Conservation (phyloP, 2,329 filamentous ascomycete species). For the Amauroascus niger region DNA sequence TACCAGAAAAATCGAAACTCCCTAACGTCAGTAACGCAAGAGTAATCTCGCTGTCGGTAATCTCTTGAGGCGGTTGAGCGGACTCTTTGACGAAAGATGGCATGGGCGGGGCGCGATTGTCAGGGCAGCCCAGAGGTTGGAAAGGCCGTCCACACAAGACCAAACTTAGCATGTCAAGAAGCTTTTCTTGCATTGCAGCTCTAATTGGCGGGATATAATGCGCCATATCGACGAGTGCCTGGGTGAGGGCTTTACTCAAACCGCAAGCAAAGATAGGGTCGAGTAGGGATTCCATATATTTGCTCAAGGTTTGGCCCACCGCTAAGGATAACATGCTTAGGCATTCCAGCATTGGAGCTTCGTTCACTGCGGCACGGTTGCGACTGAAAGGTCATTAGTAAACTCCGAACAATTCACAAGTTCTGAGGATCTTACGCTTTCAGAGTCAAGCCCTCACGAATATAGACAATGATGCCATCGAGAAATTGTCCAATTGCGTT, state of each 20-base stretch:
- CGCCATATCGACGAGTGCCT: constrained; percentile 95
- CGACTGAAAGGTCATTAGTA: constrained; percentile 34
- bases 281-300: constrained; percentile 92
- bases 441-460: constrained; percentile 77
- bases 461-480: constrained; percentile 86
- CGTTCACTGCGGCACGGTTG: constrained; percentile 48
- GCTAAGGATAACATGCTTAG: constrained; percentile 93
- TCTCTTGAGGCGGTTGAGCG: constrained; percentile 70
- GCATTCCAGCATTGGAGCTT: constrained; percentile 84
- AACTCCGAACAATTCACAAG: not conserved
- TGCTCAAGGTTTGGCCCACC: constrained; percentile 91
- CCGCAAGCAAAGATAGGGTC: constrained; percentile 97
- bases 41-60: constrained; percentile 75
- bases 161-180: constrained; percentile 88
- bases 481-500: constrained; percentile 91
- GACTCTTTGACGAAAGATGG: constrained; percentile 82
- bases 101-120: constrained; percentile 70
- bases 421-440: constrained; percentile 50
- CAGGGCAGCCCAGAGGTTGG: constrained; percentile 80
- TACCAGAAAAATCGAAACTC: constrained; percentile 85
- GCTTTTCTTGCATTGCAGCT: constrained; percentile 80
- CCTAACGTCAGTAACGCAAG: constrained; percentile 88
- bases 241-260: constrained; percentile 82
- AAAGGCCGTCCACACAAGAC: constrained; percentile 90
- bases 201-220: constrained; percentile 97